phyloP scores from a whole-genome alignment of 805 yeast species.

The Dipodascus geniculatus region DNA sequence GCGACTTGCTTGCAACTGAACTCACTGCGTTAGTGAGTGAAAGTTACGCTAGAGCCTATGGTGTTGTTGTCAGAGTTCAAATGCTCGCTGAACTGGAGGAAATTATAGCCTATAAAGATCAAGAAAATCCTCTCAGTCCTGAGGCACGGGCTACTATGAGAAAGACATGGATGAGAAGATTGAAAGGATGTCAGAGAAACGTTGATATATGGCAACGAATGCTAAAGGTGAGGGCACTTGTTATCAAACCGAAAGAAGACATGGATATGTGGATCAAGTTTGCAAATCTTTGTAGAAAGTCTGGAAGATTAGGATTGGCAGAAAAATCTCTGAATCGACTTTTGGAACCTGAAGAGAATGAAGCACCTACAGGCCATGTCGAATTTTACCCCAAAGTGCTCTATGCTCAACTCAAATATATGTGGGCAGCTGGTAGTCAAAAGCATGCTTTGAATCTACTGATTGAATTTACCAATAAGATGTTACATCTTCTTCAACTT shows the following conservation, averaged over 20 bases:
- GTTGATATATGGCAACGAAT: slow-evolving; percentile 99
- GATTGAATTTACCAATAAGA: slow-evolving; percentile 80
- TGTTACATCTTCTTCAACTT: slow-evolving; percentile 80
- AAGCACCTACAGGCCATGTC: slow-evolving; percentile 60
- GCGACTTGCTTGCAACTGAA: slow-evolving; percentile 85
- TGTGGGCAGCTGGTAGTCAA: slow-evolving; percentile 93
- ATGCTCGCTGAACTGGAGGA: slow-evolving; percentile 96
- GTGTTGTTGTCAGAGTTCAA: slow-evolving; percentile 92
- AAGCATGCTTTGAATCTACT: slow-evolving; percentile 76
- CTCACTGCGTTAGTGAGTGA: slow-evolving; percentile 90
- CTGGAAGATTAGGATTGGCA: slow-evolving; percentile 84
- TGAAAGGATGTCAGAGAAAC: slow-evolving; percentile 88
- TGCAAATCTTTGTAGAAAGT: slow-evolving; percentile 89
- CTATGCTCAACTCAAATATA: slow-evolving; percentile 88
- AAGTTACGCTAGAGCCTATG: slow-evolving; percentile 92
- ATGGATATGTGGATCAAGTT: slow-evolving; percentile 98
- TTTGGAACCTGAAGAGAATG: slow-evolving; percentile 58
- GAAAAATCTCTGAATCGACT: slow-evolving; percentile 79
- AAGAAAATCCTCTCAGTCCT: slow-evolving; percentile 56
- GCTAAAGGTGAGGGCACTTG: slow-evolving; percentile 84
- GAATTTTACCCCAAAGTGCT: slow-evolving; percentile 66
- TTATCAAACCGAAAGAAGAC: slow-evolving; percentile 89
- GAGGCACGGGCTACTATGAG: slow-evolving; percentile 70
- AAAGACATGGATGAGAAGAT: slow-evolving; percentile 86
- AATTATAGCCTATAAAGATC: slow-evolving; percentile 74